Percentiles rank a stretch among this genome's conserved stretches.
Conservation (phyloP, 2,329 filamentous ascomycete species). For the Decorospora gaudefroyi region DNA sequence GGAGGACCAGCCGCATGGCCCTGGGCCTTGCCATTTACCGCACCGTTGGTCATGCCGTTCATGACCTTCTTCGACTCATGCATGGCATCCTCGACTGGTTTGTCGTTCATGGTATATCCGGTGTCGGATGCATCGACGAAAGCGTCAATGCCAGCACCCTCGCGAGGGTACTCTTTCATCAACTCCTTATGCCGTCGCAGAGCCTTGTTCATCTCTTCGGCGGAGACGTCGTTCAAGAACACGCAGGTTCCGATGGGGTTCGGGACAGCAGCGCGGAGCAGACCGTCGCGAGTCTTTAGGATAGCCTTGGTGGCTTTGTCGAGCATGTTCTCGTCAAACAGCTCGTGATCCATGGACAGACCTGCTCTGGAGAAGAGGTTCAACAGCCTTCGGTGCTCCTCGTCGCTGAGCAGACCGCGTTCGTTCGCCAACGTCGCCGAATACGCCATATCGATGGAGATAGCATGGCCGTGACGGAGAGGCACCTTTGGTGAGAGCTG, state of each 20-base stretch:
- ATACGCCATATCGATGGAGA: conserved; percentile 77
- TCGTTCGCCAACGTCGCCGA: conserved; percentile 69
- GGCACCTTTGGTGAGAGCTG: conserved; percentile 69
- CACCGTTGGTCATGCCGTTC: conserved; percentile 33
- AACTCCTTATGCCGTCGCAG: conserved; percentile 66
- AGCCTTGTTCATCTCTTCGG: conserved; percentile 65
- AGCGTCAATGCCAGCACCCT: conserved; percentile 69
- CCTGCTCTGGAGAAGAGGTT: conserved; percentile 71
- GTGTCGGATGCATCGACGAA: conserved; percentile 72
- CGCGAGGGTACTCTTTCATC: conserved; percentile 65
- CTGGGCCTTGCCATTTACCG: conserved; percentile 27
- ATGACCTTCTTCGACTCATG: conserved; percentile 25
- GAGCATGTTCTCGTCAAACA: conserved; percentile 68
- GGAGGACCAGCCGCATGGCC: conserved; percentile 27
- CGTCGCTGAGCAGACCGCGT: conserved; percentile 63
- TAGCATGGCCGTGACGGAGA: conserved; percentile 72
- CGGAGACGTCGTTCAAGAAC: conserved; percentile 69
- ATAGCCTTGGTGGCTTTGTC: conserved; percentile 70
- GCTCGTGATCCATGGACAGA: conserved; percentile 70
- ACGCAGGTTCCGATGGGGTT: conserved; percentile 68
- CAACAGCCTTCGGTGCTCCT: conserved; percentile 66
- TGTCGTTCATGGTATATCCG: conserved; percentile 59
- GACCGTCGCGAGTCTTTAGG: conserved; percentile 70
- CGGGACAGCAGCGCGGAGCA: conserved; percentile 69
- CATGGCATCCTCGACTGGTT: conserved; percentile 44